Evolutionary conservation across 306 rosid genomes (phyloP).

Genomic region (Quercus robur): DNA sequence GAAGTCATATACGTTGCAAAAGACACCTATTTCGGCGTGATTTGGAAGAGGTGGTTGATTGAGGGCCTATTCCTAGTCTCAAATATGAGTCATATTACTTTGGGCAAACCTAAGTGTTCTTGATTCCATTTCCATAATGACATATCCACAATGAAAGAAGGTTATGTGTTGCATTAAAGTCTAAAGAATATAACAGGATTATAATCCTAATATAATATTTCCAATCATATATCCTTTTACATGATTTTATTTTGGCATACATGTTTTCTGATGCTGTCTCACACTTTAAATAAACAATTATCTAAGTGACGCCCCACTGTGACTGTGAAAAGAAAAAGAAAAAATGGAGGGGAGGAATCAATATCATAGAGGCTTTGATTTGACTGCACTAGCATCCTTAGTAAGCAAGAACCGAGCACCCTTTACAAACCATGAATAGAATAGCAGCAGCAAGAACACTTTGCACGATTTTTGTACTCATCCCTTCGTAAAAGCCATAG

Average conservation of each 20-base stretch:
- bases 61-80: too few relatives aligned
- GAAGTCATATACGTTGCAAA: too few relatives aligned
- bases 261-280: background rate
- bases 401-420: constrained; percentile 61
- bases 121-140: too few relatives aligned
- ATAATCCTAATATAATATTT: background rate
- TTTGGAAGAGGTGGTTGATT: too few relatives aligned
- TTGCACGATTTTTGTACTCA: constrained; percentile 85
- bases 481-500: constrained; percentile 85
- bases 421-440: constrained; percentile 75
- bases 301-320: constrained; percentile 6
- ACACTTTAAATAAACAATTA: constrained; percentile 8
- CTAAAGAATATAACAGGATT: background rate
- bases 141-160: too few relatives aligned
- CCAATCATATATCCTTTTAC: background rate
- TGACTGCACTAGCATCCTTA: constrained; percentile 32
- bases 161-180: background rate
- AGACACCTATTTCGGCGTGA: too few relatives aligned
- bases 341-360: constrained; percentile 14
- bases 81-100: too few relatives aligned
- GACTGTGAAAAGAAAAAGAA: constrained; percentile 4
- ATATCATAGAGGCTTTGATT: constrained; percentile 45
- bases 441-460: constrained; percentile 98
- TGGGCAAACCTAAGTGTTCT: too few relatives aligned
- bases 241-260: constrained; percentile 1